Evolutionary conservation across 2,329 filamentous ascomycete genomes (phyloP).

Genomic region (Aspergillus sergii): DNA sequence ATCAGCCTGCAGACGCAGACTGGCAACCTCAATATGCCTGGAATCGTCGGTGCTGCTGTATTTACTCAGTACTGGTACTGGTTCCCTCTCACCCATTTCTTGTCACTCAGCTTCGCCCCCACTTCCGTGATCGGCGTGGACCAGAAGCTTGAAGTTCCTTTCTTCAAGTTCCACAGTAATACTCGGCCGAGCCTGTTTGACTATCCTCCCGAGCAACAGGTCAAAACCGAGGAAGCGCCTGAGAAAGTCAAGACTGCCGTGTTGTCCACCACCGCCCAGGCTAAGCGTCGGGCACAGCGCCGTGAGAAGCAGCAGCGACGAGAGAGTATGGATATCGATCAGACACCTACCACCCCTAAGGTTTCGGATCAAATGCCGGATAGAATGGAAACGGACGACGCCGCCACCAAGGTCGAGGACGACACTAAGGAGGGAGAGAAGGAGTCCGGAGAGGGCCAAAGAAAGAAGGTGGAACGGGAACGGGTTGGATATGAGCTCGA

Average conservation of each 20-base stretch:
- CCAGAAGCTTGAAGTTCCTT: slow-evolving; percentile 87
- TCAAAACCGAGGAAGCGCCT: slow-evolving; percentile 90
- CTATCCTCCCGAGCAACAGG: slow-evolving; percentile 94
- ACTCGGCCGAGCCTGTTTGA: slow-evolving; percentile 95
- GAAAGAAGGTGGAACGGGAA: slow-evolving; percentile 94
- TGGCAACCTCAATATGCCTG: slow-evolving; percentile 97
- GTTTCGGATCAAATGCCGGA: slow-evolving; percentile 63
- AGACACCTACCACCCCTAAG: slow-evolving; percentile 74
- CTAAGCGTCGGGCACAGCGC: slow-evolving; percentile 89
- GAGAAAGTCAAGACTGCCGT: slow-evolving; percentile 95
- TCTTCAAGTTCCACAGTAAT: slow-evolving; percentile 94
- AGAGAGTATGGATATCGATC: slow-evolving; percentile 95
- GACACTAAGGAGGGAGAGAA: slow-evolving; percentile 62
- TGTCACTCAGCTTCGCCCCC: slow-evolving; percentile 93
- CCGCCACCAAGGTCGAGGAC: slow-evolving; percentile 65
- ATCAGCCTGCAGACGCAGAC: slow-evolving; percentile 97
- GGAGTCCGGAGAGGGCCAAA: slow-evolving; percentile 61
- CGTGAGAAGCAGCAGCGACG: slow-evolving; percentile 87
- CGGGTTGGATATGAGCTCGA: slow-evolving; percentile 95
- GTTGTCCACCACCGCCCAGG: slow-evolving; percentile 93
- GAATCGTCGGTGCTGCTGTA: slow-evolving; percentile 95
- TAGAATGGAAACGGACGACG: slow-evolving; percentile 76
- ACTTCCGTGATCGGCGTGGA: slow-evolving; percentile 95
- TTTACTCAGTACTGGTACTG: slow-evolving; percentile 99
- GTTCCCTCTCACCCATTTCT: slow-evolving; percentile 98